Conservation (phyloP, 495 filamentous ascomycete genomes). For the Polyplosphaeria fusca region DNA sequence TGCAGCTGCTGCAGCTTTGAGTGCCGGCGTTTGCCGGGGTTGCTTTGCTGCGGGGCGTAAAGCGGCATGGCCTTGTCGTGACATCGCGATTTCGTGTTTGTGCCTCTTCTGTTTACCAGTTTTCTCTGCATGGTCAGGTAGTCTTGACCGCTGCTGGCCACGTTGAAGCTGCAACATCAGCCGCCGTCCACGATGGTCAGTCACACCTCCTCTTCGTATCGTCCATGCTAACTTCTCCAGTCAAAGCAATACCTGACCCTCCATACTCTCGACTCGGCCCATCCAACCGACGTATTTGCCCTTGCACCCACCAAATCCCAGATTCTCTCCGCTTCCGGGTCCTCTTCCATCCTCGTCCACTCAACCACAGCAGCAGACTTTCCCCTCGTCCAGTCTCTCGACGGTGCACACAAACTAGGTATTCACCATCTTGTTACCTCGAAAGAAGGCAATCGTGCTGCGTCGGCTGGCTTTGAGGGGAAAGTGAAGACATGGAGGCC, state of each 20-base stretch:
- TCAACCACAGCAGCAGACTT: slow-evolving; percentile 66
- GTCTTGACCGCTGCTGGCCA: no score
- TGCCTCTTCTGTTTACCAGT: neutral
- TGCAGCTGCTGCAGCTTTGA: neutral
- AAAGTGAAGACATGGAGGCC: slow-evolving; percentile 76
- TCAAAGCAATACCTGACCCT: slow-evolving; percentile 96
- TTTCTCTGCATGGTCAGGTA: no score
- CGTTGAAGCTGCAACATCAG: no score
- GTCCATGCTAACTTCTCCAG: slow-evolving; percentile 49
- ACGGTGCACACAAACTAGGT: slow-evolving; percentile 74
- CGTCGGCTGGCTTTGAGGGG: slow-evolving; percentile 82
- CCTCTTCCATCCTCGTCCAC: slow-evolving; percentile 74
- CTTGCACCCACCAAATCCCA: slow-evolving; percentile 75
- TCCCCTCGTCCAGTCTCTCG: slow-evolving; percentile 70
- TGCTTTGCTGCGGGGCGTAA: slow-evolving; percentile 13
- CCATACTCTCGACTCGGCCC: slow-evolving; percentile 85
- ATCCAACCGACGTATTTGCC: slow-evolving; percentile 84
- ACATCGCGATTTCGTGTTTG: slow-evolving; percentile 27
- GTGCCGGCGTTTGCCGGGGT: slow-evolving; percentile 7
- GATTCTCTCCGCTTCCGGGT: slow-evolving; percentile 77
- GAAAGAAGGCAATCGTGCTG: slow-evolving; percentile 63
- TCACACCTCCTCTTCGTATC: no score
- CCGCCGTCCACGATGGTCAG: no score
- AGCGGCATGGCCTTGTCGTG: slow-evolving; percentile 21
- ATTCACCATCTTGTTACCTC: slow-evolving; percentile 82